Conservation (phyloP, 257 asterid genomes). For the Cordia subcordata region DNA sequence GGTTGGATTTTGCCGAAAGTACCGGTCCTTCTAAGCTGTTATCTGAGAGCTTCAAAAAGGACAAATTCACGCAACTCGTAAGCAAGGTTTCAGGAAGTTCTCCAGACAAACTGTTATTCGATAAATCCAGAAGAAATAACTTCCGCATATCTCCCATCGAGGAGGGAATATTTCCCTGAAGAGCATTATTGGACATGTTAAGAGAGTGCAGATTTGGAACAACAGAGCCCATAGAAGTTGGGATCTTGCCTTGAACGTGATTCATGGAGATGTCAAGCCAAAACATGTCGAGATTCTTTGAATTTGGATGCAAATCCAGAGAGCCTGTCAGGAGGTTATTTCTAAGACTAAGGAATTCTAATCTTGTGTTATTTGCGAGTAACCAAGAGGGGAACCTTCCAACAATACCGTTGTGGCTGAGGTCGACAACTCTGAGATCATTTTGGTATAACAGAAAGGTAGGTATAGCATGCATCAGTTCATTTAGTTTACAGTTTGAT, state of each 20-base stretch:
- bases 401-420: conserved; percentile 17
- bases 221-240: conserved; percentile 10
- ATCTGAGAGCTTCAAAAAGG: conserved; percentile 8
- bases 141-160: conserved; percentile 15
- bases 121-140: conserved; percentile 15
- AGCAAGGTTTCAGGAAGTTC: conserved; percentile 10
- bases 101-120: conserved; percentile 18
- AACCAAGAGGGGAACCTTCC: conserved; percentile 26
- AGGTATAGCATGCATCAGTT: conserved; percentile 17
- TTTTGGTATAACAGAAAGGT: conserved; percentile 20
- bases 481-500: conserved; percentile 21
- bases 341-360: conserved; percentile 12
- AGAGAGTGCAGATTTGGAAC: conserved; percentile 20
- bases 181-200: conserved; percentile 19
- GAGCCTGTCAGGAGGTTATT: conserved; percentile 16
- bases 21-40: conserved; percentile 19
- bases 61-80: conserved; percentile 5
- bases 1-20: conserved; percentile 18
- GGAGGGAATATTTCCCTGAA: conserved; percentile 20
- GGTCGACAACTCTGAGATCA: conserved; percentile 20
- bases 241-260: conserved; percentile 14
- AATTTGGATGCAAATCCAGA: conserved; percentile 2
- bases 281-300: conserved; percentile 1
- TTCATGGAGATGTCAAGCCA: conserved; percentile 21
- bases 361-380: conserved; percentile 12